These are phyloP conservation scores for Cystobasidium ongulense DNA, from an alignment of 768 basidiomycete species.

Conservation along the genomic window DNA sequence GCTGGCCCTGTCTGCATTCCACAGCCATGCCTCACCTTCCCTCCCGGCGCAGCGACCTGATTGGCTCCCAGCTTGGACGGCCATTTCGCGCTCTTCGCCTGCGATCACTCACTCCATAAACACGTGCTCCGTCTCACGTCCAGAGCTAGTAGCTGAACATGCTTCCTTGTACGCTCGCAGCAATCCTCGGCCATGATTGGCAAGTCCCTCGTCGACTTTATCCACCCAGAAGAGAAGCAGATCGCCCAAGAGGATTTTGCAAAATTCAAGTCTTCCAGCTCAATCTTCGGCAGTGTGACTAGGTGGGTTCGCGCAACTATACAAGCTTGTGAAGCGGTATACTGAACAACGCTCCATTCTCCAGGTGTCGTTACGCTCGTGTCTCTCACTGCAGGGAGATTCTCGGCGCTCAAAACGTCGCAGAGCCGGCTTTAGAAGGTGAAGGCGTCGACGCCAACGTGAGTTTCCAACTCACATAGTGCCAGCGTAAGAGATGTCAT, in stretches of 20 bases:
- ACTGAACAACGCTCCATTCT: too few relatives aligned
- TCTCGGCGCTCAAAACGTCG: slow-evolving; percentile 29
- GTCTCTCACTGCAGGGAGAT: slow-evolving; percentile 31
- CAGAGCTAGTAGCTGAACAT: neutral
- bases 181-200: slow-evolving; percentile 26
- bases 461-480: neutral
- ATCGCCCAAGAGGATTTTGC: slow-evolving; percentile 27
- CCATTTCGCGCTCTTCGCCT: neutral
- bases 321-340: neutral
- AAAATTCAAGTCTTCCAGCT: slow-evolving; percentile 29
- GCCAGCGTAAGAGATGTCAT: neutral
- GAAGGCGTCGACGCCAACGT: slow-evolving; percentile 23
- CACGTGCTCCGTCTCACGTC: neutral
- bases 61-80: neutral
- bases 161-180: neutral
- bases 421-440: slow-evolving; percentile 16
- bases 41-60: neutral
- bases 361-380: slow-evolving; percentile 38
- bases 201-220: slow-evolving; percentile 38
- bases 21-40: neutral
- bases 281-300: slow-evolving; percentile 41
- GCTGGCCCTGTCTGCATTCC: neutral
- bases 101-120: neutral
- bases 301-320: slow-evolving; percentile 30
- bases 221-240: slow-evolving; percentile 40